Base-by-base conservation (phyloP, 2,329 filamentous ascomycete species). In the Ustulina deusta region DNA sequence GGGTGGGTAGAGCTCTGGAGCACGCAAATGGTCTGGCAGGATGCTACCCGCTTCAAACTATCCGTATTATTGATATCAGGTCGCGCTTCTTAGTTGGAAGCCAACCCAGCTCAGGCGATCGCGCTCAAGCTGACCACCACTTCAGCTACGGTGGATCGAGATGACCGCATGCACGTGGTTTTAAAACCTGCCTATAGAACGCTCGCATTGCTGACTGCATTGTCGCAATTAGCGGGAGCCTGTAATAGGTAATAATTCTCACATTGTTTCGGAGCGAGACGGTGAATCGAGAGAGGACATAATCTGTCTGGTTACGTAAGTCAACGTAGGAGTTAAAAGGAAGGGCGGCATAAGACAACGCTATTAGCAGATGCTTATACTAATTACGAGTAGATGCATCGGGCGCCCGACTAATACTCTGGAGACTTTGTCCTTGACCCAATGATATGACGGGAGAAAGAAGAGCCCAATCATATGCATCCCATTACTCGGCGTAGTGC, bases 121-220 rank as follows among this genome's bases (percentile, higher is more conserved):
- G 38, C 36, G 40, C 55, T 60, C 20, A 61, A 57, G 65, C 65
- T 68, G 61, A 61, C 65, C 61, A 65, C 65, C 62, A 44, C 57
- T 42, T 68, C 65, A 65, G 55, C 61, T 61, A n/a, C 6, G 22
- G 61, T 57, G 65, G 56, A 38, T 61, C 56, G 51, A 32, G 54
- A 64, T 56, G 60, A n/a, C 42, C 48, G 57, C 55, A 55, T 51
- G 65, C 65, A 66, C 64, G 64, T 68, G 65, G 54, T 27, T 57
- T 44, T 61, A 34, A 15, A 36, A 15, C 55, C 36, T 20, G 44
- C 48, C 15, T 34, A 46, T 13, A 22, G 42, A 36, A 17, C 36
- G 17, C 25, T 38, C 36, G 44, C 29, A 17, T 60, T 42, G 46
- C 56, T 61, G 51, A 61, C 52, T 54, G 42, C 51, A 49, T 63